phyloP scores from a whole-genome alignment of 192 early-diverging fungal genomes.

The Geranomyces michiganensis region DNA sequence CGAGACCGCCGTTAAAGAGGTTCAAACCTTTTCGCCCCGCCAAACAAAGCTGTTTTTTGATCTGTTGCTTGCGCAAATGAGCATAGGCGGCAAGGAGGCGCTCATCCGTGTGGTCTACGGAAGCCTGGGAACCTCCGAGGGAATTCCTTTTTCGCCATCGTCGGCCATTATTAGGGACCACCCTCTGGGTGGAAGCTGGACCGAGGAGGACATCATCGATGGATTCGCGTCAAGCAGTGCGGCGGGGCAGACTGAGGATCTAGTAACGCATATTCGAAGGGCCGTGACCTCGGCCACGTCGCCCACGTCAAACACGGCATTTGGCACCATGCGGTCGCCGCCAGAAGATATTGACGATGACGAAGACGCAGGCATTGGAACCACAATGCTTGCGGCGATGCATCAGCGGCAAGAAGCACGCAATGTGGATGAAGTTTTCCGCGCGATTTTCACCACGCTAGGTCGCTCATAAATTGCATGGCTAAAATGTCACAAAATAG shows the following conservation, averaged over 20 bases:
- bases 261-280: not conserved
- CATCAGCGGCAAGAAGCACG: too few species aligned
- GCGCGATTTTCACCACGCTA: too few species aligned
- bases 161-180: not conserved
- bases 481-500: too few species aligned
- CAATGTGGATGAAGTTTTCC: too few species aligned
- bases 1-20: not conserved
- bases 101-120: not conserved
- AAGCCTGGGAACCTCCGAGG: not conserved
- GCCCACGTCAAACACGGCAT: not conserved
- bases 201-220: not conserved
- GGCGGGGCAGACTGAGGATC: not conserved
- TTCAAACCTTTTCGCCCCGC: not conserved
- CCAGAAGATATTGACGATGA: not conserved
- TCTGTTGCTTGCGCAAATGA: conserved; percentile 3
- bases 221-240: not conserved
- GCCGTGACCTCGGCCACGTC: not conserved
- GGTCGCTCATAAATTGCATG: too few species aligned
- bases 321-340: not conserved
- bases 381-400: not conserved
- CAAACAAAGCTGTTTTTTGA: conserved; percentile 5
- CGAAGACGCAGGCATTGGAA: not conserved
- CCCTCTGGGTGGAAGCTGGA: not conserved
- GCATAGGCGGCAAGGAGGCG: conserved; percentile 2
- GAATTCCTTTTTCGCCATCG: not conserved